Evolutionary conservation across 805 yeast genomes (phyloP), one percentile per base, ranked within the genome.

Genomic region (Metschnikowia santaceciliae): DNA sequence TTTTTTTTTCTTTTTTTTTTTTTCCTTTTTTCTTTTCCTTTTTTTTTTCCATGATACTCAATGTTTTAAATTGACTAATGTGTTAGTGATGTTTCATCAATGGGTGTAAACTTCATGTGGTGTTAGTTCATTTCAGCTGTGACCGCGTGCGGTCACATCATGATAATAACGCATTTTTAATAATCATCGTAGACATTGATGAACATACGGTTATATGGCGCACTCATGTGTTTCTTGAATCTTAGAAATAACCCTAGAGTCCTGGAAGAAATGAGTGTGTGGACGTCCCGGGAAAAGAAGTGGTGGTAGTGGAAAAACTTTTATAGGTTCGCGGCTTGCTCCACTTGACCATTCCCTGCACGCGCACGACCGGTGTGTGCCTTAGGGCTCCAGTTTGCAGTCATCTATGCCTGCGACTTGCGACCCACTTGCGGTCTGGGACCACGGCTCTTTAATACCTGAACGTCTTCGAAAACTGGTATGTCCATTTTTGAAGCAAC

Each of bases 81-180:
- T 37, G 48, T 50, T 47, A 42, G 53, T 49, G 36, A 34, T 30
- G 41, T 7, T 43, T 30, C 42, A 23, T 7, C 10, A 6, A 22
- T n/a, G n/a, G n/a, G 13, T 20, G 22, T 22, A 10, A 47, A 58
- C 66, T 61, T 72, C 77, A 72, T 72, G 58, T 63, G 68, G 76
- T 73, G 78, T 73, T 73, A 60, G 76, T 58, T 73, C 72, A 73
- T 73, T 73, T 73, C 78, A 70, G 51, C 62, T 62, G 50, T 53
- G 58, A 63, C 72, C 70, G 46, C 70, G 46, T 61, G 65, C 43
- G 64, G 69, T 65, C 58, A 56, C 60, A 66, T 73, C 78, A 73
- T 72, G 78, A 73, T 77, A 76, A 73, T 73, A 73, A 73, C 78
- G 78, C 78, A 73, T 67, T 58, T 37, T 51, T 40, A 49, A 49